Percentiles rank a stretch among this genome's conserved stretches.
These are phyloP conservation scores for Arthrobotrys iridis DNA, from an alignment of 2,329 filamentous ascomycete species.

Conservation along the genomic window DNA sequence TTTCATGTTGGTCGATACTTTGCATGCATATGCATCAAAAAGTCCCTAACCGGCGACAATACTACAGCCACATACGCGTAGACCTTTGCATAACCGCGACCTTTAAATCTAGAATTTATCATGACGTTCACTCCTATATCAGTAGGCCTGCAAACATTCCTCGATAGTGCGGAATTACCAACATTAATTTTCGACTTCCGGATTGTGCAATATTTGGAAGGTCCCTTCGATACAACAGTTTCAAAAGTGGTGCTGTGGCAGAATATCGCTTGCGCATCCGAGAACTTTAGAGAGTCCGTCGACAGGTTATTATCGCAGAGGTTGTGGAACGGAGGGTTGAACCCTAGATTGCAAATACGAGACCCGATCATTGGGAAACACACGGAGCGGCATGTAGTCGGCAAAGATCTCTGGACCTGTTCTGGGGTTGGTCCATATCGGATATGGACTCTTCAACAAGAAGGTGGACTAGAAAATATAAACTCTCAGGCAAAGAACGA, in stretches of 20 bases:
- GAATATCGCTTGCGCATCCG: slow-evolving; percentile 8
- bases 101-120: too few relatives aligned
- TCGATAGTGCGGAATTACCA: slow-evolving; percentile 21
- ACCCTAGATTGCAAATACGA: background rate
- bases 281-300: background rate
- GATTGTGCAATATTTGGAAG: background rate
- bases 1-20: too few relatives aligned
- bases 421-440: slow-evolving; percentile 10
- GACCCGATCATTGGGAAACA: background rate
- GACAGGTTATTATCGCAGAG: background rate
- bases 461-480: background rate
- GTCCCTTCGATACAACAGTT: background rate
- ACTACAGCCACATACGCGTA: too few relatives aligned
- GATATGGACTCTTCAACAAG: slow-evolving; percentile 20
- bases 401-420: background rate
- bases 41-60: background rate
- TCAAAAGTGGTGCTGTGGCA: background rate
- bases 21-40: too few relatives aligned
- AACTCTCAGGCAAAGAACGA: too few relatives aligned
- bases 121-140: background rate
- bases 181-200: slow-evolving; percentile 32
- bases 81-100: too few relatives aligned
- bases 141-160: slow-evolving; percentile 15
- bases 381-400: background rate
- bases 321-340: background rate